A percentile compares a stretch with the other conserved stretches of the same genome.
These are phyloP conservation scores for Albatrellus ellisii DNA, from an alignment of 768 basidiomycete species.

Conservation along the genomic window DNA sequence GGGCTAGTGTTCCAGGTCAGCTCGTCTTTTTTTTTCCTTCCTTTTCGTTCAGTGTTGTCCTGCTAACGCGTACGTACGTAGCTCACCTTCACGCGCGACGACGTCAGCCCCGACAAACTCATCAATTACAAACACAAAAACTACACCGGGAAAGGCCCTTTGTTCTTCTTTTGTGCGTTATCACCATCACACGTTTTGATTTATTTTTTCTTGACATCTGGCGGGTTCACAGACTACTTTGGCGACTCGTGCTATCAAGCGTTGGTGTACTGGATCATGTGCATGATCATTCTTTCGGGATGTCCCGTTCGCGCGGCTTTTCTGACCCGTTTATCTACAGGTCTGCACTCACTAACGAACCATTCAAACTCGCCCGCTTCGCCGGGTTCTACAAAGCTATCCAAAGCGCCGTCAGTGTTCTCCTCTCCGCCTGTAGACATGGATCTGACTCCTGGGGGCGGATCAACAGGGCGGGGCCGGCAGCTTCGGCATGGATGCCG, in stretches of 20 bases:
- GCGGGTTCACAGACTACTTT: conserved; percentile 23
- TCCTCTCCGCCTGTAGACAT: no score
- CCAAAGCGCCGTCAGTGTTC: no score
- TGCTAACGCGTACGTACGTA: no score
- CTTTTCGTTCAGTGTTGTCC: no score
- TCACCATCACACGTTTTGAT: neutral
- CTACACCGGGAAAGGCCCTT: conserved; percentile 23
- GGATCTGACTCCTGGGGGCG: no score
- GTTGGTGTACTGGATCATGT: conserved; percentile 28
- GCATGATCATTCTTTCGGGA: no score
- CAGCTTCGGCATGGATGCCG: conserved; percentile 33
- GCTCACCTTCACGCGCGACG: conserved; percentile 24
- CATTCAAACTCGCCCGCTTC: conserved; percentile 30
- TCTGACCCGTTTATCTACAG: no score
- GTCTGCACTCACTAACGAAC: conserved; percentile 32
- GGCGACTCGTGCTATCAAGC: conserved; percentile 24
- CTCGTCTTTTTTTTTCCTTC: no score
- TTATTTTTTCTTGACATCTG: neutral
- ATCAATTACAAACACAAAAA: conserved; percentile 22
- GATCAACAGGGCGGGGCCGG: conserved; percentile 27
- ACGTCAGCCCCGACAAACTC: conserved; percentile 4
- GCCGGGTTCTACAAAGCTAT: conserved; percentile 32
- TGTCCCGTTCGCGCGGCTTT: no score
- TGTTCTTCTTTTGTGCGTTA: conserved; percentile 29
- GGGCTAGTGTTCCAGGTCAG: conserved; percentile 28